Evolutionary conservation across 371 early-diverging fungal genomes (phyloP).

Genomic region (Rhizomucor pusillus): DNA sequence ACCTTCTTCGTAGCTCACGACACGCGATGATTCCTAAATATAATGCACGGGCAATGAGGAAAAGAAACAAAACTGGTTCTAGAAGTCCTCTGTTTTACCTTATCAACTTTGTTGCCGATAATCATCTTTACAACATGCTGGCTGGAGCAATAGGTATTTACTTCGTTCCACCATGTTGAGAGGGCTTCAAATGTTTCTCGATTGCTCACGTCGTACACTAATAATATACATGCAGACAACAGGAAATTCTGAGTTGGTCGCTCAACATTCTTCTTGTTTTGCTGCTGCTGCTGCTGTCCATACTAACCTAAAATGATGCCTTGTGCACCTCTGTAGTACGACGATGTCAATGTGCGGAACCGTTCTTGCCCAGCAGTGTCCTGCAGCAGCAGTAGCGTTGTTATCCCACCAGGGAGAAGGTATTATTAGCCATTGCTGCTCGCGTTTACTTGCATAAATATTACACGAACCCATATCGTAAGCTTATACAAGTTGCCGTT

Average conservation of each 20-base stretch:
- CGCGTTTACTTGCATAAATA: too few relatives aligned
- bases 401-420: too few relatives aligned
- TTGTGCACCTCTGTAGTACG: slow-evolving; percentile 98
- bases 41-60: neutral
- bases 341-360: slow-evolving; percentile 98
- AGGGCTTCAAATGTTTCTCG: slow-evolving; percentile 91
- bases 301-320: slow-evolving; percentile 92
- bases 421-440: too few relatives aligned
- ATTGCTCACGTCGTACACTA: slow-evolving; percentile 95
- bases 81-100: slow-evolving; percentile 44
- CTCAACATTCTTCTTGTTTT: neutral
- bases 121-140: slow-evolving; percentile 92
- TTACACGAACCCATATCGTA: slow-evolving; percentile 86
- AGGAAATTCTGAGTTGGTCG: too few relatives aligned
- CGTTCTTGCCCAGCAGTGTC: slow-evolving; percentile 99
- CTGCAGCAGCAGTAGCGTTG: too few relatives aligned
- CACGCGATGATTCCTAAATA: slow-evolving; percentile 68
- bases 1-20: slow-evolving; percentile 88
- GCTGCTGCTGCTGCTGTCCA: too few relatives aligned
- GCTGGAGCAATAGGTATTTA: slow-evolving; percentile 84
- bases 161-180: slow-evolving; percentile 91
- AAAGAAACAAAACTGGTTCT: neutral
- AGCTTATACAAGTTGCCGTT: slow-evolving; percentile 94
- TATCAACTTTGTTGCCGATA: slow-evolving; percentile 97
- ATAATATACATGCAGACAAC: slow-evolving; percentile 1